Evolutionary conservation across 495 filamentous ascomycete genomes (phyloP).

Genomic region (Aspergillus indologenus): DNA sequence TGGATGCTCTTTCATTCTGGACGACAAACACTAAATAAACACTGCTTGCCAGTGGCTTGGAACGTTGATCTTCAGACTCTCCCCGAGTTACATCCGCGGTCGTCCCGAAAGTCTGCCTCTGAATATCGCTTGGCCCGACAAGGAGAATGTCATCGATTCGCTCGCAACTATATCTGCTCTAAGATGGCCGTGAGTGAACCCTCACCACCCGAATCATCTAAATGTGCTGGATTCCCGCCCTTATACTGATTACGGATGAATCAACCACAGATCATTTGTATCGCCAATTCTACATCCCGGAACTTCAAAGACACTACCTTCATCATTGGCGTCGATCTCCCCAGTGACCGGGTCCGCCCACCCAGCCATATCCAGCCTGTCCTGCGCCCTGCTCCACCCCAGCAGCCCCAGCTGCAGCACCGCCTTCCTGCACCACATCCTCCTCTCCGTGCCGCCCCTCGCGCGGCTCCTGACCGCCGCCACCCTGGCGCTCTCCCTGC

Average conservation of each 20-base stretch:
- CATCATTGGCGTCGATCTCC: constrained; percentile 61
- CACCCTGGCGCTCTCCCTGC: constrained; percentile 65
- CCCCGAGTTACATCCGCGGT: constrained; percentile 71
- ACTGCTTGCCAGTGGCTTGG: constrained; percentile 70
- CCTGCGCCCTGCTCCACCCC: constrained; percentile 91
- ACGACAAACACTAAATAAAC: too few species aligned
- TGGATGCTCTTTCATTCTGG: neutral
- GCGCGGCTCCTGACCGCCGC: constrained; percentile 70
- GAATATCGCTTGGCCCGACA: constrained; percentile 67
- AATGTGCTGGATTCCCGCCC: neutral
- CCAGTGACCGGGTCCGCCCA: constrained; percentile 82
- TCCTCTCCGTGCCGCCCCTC: constrained; percentile 74
- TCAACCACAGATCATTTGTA: constrained; percentile 55
- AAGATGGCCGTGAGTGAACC: constrained; percentile 72
- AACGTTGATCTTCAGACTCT: constrained; percentile 68
- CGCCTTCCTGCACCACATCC: constrained; percentile 78
- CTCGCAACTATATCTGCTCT: constrained; percentile 75
- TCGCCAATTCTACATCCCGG: constrained; percentile 85
- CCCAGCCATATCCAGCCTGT: constrained; percentile 74
- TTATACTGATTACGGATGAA: too few species aligned
- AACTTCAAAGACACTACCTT: constrained; percentile 59
- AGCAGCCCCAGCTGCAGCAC: constrained; percentile 79
- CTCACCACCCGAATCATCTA: neutral
- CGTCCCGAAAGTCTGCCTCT: constrained; percentile 67
- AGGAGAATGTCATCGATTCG: constrained; percentile 75